These are phyloP conservation scores for Rhodotorula paludigena DNA, from an alignment of 768 basidiomycete genomes.

Conservation along the genomic window DNA sequence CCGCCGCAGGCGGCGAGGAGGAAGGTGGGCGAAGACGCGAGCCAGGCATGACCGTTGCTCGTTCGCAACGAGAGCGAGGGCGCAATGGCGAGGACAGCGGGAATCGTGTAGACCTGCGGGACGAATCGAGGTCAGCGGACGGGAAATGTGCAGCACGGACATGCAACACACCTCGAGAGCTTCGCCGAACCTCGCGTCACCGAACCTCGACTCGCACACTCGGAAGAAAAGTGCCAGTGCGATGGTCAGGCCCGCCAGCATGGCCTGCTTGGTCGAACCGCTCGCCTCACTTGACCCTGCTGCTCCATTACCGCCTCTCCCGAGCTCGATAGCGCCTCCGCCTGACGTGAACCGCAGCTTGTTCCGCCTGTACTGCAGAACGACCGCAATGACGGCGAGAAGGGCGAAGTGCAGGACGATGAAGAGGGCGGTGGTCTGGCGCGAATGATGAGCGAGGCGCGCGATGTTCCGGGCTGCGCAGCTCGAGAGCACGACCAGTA, in stretches of 20 bases:
- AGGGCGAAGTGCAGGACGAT: background rate
- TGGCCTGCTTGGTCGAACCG: background rate
- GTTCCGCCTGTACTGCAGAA: too few relatives aligned
- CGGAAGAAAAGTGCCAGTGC: conserved; percentile 8
- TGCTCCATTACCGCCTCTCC: background rate
- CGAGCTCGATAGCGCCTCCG: background rate
- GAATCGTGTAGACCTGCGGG: conserved; percentile 16
- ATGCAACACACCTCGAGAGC: conserved; percentile 20
- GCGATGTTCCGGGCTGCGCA: conserved; percentile 5
- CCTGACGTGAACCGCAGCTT: background rate
- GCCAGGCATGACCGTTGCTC: background rate
- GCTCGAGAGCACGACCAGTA: background rate
- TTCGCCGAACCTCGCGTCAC: conserved; percentile 5
- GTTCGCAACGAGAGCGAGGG: background rate
- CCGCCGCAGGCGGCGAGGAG: background rate
- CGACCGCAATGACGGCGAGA: background rate
- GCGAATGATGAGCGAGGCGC: conserved; percentile 8
- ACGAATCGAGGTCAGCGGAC: background rate
- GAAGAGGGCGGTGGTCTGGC: background rate
- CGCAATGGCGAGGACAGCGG: conserved; percentile 13
- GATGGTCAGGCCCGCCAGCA: background rate
- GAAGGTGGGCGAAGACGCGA: background rate
- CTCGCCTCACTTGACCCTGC: background rate
- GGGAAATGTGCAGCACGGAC: background rate
- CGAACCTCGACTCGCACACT: conserved; percentile 7